Base-by-base conservation (phyloP, 768 basidiomycete genomes). In the Russula sp. region DNA sequence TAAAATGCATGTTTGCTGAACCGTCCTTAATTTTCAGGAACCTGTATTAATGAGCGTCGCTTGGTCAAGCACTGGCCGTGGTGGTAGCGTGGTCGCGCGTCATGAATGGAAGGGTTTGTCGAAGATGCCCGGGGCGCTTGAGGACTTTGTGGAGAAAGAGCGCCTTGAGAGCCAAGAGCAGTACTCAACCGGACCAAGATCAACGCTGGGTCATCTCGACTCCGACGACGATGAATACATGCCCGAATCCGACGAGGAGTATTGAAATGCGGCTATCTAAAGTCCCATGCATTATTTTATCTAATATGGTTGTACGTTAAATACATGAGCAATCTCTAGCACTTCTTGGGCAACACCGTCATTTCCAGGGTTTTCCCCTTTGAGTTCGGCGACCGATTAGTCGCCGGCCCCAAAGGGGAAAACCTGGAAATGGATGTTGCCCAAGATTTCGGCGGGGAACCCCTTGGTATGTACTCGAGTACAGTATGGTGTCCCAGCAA, bases 41-140 rank as follows among this genome's bases (percentile, higher is more conserved):
- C 94, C 96, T 44, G 86, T 89, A 24, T 73, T 99, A 53, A 89
- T 99, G 87, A 94, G 90, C 67, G 92, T 90, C 7, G 94, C 86
- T 3, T 98, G 97, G 96, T 86, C 89, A 49, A 80, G 77, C 44
- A 77, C 78, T 32, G 77, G 78, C 32, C 76, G 79, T 36, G 82
- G 81, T 22, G 85, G 87, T 14, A 94, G 92, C 42, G 81, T 86
- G 49, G 83, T 99, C 26, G 96, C 95, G 6, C 81, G 90, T 69
- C 97, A 99, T 69, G 92, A 98, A 76, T 99, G 94, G 92, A 97
- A 95, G 75, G 94, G 95, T 7, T 76, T 95, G 60, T 82, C 83
- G 1, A 95, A 93, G 75, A 83, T 85, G 77, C 74, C 75, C 0
- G 79, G 83, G 44, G 76, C 76, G 6, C 71, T 97, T 53, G 88